Conservation (phyloP, 331 rosid species). For the Telfairia occidentalis region DNA sequence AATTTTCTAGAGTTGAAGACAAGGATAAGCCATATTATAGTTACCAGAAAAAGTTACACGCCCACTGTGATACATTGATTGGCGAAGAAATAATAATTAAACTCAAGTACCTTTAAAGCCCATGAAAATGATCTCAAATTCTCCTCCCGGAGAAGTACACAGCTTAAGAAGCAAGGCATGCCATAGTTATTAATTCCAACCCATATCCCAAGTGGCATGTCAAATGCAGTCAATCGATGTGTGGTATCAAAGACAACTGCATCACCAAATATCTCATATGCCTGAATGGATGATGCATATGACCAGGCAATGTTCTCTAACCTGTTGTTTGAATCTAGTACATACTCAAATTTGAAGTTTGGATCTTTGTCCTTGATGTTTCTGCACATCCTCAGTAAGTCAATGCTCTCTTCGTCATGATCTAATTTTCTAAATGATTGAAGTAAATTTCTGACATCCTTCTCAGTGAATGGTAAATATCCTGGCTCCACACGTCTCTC, state of each 20-base stretch:
- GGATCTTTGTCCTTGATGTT: conserved; percentile 80
- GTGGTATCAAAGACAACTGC: conserved; percentile 90
- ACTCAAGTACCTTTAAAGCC: conserved; percentile 69
- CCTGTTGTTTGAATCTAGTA: conserved; percentile 56
- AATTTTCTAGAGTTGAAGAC: neutral
- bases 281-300: conserved; percentile 74
- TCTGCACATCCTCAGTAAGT: conserved; percentile 82
- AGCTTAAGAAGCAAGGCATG: conserved; percentile 97
- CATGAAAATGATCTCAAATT: conserved; percentile 66
- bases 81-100: conserved; percentile 7
- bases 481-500: conserved; percentile 97
- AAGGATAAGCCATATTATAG: neutral
- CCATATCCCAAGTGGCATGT: conserved; percentile 94
- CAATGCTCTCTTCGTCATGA: conserved; percentile 77
- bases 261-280: conserved; percentile 79
- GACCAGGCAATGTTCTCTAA: conserved; percentile 92
- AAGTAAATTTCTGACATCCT: conserved; percentile 85
- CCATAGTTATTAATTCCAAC: conserved; percentile 94
- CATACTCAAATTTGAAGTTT: conserved; percentile 75
- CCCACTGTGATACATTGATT: conserved; percentile 5
- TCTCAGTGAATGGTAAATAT: conserved; percentile 84
- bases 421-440: conserved; percentile 85
- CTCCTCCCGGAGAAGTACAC: conserved; percentile 79
- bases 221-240: conserved; percentile 79
- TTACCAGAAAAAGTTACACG: neutral